Evolutionary conservation across 2,329 filamentous ascomycete genomes (phyloP).

Genomic region (Colletotrichum echinochloae): DNA sequence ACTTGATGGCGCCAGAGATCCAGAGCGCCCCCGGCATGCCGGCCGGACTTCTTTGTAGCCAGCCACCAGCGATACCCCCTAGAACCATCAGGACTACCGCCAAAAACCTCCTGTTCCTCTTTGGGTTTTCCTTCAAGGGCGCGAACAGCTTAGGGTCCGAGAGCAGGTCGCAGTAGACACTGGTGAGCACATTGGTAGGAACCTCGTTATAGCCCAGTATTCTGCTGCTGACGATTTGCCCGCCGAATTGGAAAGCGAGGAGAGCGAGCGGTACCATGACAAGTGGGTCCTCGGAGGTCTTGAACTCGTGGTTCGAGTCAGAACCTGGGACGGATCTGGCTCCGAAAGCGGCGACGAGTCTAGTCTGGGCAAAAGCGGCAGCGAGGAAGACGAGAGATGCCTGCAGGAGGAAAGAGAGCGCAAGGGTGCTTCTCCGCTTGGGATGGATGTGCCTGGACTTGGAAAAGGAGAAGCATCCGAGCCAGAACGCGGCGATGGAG

Average conservation of each 20-base stretch:
- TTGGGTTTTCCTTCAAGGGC: constrained; percentile 55
- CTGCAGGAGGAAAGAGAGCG: constrained; percentile 65
- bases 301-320: constrained; percentile 33
- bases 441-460: constrained; percentile 50
- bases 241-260: constrained; percentile 65
- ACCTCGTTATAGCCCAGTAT: constrained; percentile 65
- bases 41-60: constrained; percentile 57
- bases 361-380: constrained; percentile 62
- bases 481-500: constrained; percentile 65
- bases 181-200: constrained; percentile 67
- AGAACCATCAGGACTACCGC: constrained; percentile 59
- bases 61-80: constrained; percentile 62
- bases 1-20: constrained; percentile 59
- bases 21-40: constrained; percentile 58
- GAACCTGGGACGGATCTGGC: constrained; percentile 42
- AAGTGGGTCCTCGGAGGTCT: constrained; percentile 51
- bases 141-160: constrained; percentile 62
- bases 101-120: constrained; percentile 61
- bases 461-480: constrained; percentile 63
- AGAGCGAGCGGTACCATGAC: constrained; percentile 59
- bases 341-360: constrained; percentile 58
- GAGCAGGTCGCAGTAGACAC: constrained; percentile 64
- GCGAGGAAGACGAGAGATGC: constrained; percentile 63
- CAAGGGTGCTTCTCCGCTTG: constrained; percentile 56
- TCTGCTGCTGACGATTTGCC: constrained; percentile 64